phyloP scores from a whole-genome alignment of 139 green algal genomes.

The Coccomyxa sp. region DNA sequence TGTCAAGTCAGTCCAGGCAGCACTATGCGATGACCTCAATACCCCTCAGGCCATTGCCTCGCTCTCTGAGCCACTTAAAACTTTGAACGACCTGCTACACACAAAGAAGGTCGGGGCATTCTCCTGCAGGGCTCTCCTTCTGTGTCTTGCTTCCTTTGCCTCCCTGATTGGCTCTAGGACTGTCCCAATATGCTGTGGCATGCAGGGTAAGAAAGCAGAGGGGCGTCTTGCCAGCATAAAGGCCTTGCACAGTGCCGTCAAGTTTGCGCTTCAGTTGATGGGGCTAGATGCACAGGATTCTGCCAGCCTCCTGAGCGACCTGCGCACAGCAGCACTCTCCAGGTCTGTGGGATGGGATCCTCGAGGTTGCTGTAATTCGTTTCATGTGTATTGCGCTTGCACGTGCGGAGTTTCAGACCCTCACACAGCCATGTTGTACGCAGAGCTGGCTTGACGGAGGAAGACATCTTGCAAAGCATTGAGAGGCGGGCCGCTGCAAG shows the following conservation, averaged over 20 bases:
- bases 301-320: not conserved
- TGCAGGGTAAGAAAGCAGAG: conserved; percentile 45
- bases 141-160: not conserved
- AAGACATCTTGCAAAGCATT: conserved; percentile 55
- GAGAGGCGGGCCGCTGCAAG: conserved; percentile 38
- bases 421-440: not conserved
- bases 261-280: not conserved
- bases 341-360: not conserved
- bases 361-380: not conserved
- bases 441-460: conserved; percentile 60
- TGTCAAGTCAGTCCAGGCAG: conserved; percentile 6
- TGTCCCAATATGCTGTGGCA: not conserved
- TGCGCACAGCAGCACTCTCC: not conserved
- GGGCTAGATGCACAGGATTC: not conserved
- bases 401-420: not conserved
- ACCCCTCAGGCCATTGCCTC: conserved; percentile 67
- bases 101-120: conserved; percentile 42
- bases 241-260: not conserved
- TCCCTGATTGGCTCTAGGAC: not conserved
- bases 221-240: conserved; percentile 16
- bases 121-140: not conserved
- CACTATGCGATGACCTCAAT: conserved; percentile 75
- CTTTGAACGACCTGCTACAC: conserved; percentile 76
- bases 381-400: not conserved
- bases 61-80: conserved; percentile 76